Percentiles rank a stretch among this genome's conserved stretches.
phyloP scores from a whole-genome alignment of 2,329 filamentous ascomycete species.

The Aspergillus amoenus region DNA sequence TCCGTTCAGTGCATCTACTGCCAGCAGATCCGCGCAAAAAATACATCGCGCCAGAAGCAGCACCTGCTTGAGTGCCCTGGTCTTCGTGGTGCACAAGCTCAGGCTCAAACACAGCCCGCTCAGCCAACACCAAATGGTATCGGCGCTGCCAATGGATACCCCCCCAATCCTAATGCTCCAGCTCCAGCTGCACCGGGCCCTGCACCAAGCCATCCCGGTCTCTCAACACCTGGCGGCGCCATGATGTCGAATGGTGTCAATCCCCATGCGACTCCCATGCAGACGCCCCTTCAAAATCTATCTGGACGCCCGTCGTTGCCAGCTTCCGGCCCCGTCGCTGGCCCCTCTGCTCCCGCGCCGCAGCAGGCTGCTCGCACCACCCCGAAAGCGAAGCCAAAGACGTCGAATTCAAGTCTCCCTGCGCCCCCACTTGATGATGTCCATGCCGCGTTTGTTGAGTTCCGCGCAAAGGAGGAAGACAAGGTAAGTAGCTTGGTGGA shows the following conservation, averaged over 20 bases:
- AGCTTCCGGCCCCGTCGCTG: slow-evolving; percentile 36
- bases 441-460: slow-evolving; percentile 51
- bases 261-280: slow-evolving; percentile 44
- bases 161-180: slow-evolving; percentile 41
- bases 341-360: slow-evolving; percentile 28
- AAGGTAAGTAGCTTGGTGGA: slow-evolving; percentile 33
- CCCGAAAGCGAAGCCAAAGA: slow-evolving; percentile 40
- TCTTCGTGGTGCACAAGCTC: slow-evolving; percentile 45
- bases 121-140: slow-evolving; percentile 42
- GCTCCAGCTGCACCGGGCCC: slow-evolving; percentile 33
- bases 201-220: slow-evolving; percentile 31
- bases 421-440: slow-evolving; percentile 50
- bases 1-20: slow-evolving; percentile 56
- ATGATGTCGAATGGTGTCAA: slow-evolving; percentile 47
- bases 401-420: slow-evolving; percentile 41
- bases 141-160: slow-evolving; percentile 43
- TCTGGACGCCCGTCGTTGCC: slow-evolving; percentile 42
- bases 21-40: slow-evolving; percentile 54
- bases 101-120: slow-evolving; percentile 40
- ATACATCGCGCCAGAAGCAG: slow-evolving; percentile 53
- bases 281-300: slow-evolving; percentile 42
- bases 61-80: slow-evolving; percentile 52
- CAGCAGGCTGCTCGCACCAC: slow-evolving; percentile 37
- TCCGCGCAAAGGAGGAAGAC: slow-evolving; percentile 48
- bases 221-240: slow-evolving; percentile 43